Evolutionary conservation across 192 early-diverging fungal species (phyloP).

Genomic region (Coemansia sp.): DNA sequence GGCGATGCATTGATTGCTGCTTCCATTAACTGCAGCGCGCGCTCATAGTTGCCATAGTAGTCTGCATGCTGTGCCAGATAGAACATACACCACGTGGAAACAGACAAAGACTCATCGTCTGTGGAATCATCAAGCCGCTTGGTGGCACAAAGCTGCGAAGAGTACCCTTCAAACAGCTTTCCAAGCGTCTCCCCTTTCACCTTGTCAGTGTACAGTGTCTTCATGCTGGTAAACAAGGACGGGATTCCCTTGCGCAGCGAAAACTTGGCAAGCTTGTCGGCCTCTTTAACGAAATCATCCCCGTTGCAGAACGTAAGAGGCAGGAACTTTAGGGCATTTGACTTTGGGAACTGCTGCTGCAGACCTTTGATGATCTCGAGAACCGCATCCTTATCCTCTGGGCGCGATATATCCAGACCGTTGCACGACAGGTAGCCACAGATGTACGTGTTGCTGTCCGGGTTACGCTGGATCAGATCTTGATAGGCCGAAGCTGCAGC

Average conservation of each 20-base stretch:
- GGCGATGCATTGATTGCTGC: conserved; percentile 85
- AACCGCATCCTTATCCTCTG: conserved; percentile 36
- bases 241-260: conserved; percentile 91
- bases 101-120: conserved; percentile 71
- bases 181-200: conserved; percentile 71
- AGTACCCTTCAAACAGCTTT: conserved; percentile 66
- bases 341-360: conserved; percentile 72
- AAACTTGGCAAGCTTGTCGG: conserved; percentile 67
- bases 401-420: conserved; percentile 26
- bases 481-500: conserved; percentile 77
- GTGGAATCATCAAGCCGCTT: conserved; percentile 51
- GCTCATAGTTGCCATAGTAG: conserved; percentile 63
- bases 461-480: conserved; percentile 74
- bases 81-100: conserved; percentile 84
- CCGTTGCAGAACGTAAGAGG: conserved; percentile 76
- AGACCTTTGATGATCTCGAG: conserved; percentile 56
- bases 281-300: conserved; percentile 61
- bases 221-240: conserved; percentile 84
- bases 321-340: conserved; percentile 75
- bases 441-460: conserved; percentile 76
- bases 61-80: conserved; percentile 92
- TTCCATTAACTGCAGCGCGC: conserved; percentile 78
- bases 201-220: conserved; percentile 65
- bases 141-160: conserved; percentile 46
- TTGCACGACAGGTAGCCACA: conserved; percentile 63